Percentiles rank a stretch among this genome's conserved stretches.
These are phyloP conservation scores for Tuber indicum DNA, from an alignment of 495 filamentous ascomycete species.

Conservation along the genomic window DNA sequence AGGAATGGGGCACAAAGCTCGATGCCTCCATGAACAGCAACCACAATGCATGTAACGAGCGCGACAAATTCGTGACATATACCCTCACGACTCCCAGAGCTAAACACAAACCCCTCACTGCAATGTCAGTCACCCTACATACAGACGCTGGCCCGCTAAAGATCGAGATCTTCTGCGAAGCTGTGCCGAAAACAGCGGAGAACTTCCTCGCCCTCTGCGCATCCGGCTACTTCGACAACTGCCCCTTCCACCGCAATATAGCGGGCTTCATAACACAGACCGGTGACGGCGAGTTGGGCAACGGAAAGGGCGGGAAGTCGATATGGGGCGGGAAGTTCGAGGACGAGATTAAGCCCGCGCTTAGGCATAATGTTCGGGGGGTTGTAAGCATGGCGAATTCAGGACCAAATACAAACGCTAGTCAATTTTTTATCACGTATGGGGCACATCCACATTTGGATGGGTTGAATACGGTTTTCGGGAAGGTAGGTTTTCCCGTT, in stretches of 20 bases:
- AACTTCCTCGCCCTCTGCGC: constrained; percentile 98
- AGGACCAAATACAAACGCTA: constrained; percentile 76
- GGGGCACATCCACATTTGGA: constrained; percentile 85
- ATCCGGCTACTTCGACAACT: constrained; percentile 73
- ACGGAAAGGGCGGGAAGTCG: constrained; percentile 69
- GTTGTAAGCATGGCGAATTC: constrained; percentile 94
- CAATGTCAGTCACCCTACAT: constrained; percentile 68
- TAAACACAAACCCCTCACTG: constrained; percentile 12
- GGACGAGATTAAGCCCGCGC: constrained; percentile 81
- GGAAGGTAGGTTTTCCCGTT: constrained; percentile 57
- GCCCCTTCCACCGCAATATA: constrained; percentile 83
- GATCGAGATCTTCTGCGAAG: constrained; percentile 92
- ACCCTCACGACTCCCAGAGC: not conserved
- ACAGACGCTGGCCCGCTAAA: constrained; percentile 88
- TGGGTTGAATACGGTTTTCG: constrained; percentile 90
- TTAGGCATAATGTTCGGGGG: constrained; percentile 80
- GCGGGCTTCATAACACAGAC: constrained; percentile 89
- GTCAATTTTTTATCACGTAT: constrained; percentile 89
- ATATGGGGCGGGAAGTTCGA: constrained; percentile 81
- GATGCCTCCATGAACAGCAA: not conserved
- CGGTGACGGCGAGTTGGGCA: constrained; percentile 64
- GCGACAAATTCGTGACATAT: not conserved
- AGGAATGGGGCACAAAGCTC: not conserved
- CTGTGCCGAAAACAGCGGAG: constrained; percentile 82
- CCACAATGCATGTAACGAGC: not conserved